A percentile compares a stretch with the other conserved stretches of the same genome.
Conservation (phyloP, 768 basidiomycete species). For the Lentinus brumalis region DNA sequence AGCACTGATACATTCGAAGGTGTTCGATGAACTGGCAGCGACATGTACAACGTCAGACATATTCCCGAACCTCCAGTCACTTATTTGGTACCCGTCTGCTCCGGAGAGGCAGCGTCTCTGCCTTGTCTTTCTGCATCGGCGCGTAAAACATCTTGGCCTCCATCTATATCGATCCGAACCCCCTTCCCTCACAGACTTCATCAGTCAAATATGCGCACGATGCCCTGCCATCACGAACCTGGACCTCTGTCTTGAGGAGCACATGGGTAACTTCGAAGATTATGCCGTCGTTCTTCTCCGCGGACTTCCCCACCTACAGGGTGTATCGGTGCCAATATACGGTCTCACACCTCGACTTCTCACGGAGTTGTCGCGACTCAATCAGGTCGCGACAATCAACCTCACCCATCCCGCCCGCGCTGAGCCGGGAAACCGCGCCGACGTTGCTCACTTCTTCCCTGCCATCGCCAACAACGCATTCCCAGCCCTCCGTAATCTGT, state of each 20-base stretch:
- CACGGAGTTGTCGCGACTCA: slow-evolving; percentile 47
- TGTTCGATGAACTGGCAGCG: slow-evolving; percentile 54
- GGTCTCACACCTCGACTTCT: slow-evolving; percentile 48
- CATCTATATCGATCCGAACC: slow-evolving; percentile 37
- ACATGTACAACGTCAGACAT: slow-evolving; percentile 55
- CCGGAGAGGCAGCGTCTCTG: slow-evolving; percentile 31
- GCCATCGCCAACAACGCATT: slow-evolving; percentile 49
- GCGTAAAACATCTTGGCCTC: slow-evolving; percentile 41
- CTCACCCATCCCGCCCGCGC: slow-evolving; percentile 48
- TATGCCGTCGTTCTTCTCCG: slow-evolving; percentile 42
- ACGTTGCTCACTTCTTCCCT: slow-evolving; percentile 48
- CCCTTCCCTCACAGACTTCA: slow-evolving; percentile 26
- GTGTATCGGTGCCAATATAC: slow-evolving; percentile 53
- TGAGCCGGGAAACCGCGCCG: slow-evolving; percentile 47
- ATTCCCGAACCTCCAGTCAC: slow-evolving; percentile 54
- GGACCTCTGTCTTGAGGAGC: slow-evolving; percentile 43
- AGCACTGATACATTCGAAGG: slow-evolving; percentile 19
- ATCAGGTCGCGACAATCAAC: slow-evolving; percentile 45
- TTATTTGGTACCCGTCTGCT: slow-evolving; percentile 44
- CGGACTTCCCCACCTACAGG: slow-evolving; percentile 44
- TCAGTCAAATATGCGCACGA: slow-evolving; percentile 41
- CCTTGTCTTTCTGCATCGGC: slow-evolving; percentile 59
- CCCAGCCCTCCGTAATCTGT: slow-evolving; percentile 51
- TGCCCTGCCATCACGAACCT: slow-evolving; percentile 50
- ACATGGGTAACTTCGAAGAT: slow-evolving; percentile 43